Conservation (phyloP, 1,139 yeast genomes). For the Suhomyces kunorum region DNA sequence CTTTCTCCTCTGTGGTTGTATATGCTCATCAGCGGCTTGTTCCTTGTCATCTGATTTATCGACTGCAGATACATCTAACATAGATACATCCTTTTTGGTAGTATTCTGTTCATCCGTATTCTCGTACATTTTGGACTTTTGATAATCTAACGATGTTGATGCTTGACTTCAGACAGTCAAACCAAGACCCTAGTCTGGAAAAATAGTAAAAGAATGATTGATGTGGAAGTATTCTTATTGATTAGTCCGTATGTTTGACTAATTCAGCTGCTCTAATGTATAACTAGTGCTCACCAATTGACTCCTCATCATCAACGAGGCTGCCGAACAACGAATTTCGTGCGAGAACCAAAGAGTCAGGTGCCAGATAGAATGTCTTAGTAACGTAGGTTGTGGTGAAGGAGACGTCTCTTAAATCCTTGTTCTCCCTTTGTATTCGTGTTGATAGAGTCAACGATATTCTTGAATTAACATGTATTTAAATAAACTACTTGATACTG, state of each 20-base stretch:
- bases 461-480: no score
- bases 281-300: background rate
- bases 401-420: no score
- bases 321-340: background rate
- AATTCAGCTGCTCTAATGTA: background rate
- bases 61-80: conserved; percentile 43
- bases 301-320: background rate
- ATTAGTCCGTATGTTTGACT: no score
- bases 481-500: no score
- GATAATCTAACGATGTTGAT: no score
- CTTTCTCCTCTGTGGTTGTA: conserved; percentile 40
- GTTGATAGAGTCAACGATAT: no score
- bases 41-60: conserved; percentile 3
- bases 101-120: conserved; percentile 8
- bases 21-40: conserved; percentile 19
- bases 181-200: background rate
- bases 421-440: no score
- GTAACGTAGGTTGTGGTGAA: no score
- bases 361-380: no score
- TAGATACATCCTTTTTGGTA: conserved; percentile 37
- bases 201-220: background rate
- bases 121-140: conserved; percentile 9
- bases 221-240: background rate
- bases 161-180: no score
- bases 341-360: background rate